phyloP scores from a whole-genome alignment of 2,329 filamentous ascomycete genomes.

The Curvularia lunata region DNA sequence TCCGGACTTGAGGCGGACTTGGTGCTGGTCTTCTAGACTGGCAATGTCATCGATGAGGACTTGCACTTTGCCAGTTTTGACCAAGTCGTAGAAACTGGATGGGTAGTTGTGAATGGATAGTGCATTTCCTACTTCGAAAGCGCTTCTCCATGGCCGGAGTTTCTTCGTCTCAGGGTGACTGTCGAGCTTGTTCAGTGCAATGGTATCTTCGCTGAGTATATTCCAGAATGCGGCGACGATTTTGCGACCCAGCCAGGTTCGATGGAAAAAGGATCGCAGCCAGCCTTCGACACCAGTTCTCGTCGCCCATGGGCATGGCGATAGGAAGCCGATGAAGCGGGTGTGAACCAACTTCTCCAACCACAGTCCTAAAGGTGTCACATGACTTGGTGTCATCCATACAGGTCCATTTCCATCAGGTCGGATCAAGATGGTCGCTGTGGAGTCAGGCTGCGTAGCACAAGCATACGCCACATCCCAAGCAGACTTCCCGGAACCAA shows the following conservation, averaged over 20 bases:
- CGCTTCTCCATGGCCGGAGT: slow-evolving; percentile 50
- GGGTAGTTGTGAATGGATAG: slow-evolving; percentile 68
- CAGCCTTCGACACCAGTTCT: slow-evolving; percentile 64
- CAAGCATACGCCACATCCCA: slow-evolving; percentile 68
- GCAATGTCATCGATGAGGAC: slow-evolving; percentile 63
- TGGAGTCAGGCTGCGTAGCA: slow-evolving; percentile 50
- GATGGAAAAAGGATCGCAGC: slow-evolving; percentile 63
- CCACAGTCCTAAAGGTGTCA: slow-evolving; percentile 71
- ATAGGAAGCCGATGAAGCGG: slow-evolving; percentile 74
- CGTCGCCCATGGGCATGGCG: slow-evolving; percentile 74
- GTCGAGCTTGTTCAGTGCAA: slow-evolving; percentile 56
- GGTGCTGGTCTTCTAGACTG: slow-evolving; percentile 51
- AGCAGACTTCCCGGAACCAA: slow-evolving; percentile 68
- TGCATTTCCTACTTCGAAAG: slow-evolving; percentile 62
- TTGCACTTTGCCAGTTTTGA: slow-evolving; percentile 60
- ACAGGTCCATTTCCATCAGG: slow-evolving; percentile 64
- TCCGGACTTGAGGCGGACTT: slow-evolving; percentile 58
- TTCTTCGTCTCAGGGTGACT: slow-evolving; percentile 51
- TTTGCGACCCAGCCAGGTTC: slow-evolving; percentile 62
- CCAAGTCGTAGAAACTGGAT: slow-evolving; percentile 62
- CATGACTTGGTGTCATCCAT: slow-evolving; percentile 66
- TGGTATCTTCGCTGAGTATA: slow-evolving; percentile 61
- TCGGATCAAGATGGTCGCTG: slow-evolving; percentile 65
- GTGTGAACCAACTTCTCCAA: slow-evolving; percentile 72
- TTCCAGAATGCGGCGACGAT: slow-evolving; percentile 64